Percentiles rank a stretch among this genome's conserved stretches.
Evolutionary conservation across 2,329 filamentous ascomycete genomes (phyloP).

Genomic region (Paraconiothyrium brasiliense): DNA sequence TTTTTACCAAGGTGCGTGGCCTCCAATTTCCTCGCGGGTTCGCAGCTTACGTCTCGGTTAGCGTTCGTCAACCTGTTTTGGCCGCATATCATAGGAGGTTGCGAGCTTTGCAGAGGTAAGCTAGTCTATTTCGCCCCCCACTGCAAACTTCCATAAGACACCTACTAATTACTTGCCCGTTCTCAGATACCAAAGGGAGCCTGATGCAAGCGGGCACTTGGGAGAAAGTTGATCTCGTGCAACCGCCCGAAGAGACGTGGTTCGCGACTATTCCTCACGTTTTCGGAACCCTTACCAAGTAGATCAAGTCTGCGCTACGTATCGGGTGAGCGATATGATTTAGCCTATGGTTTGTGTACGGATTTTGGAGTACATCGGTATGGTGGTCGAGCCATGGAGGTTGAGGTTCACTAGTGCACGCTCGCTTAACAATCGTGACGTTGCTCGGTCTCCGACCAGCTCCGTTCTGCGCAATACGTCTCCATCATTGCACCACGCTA

Average conservation of each 20-base stretch:
- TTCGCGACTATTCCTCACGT: slow-evolving; percentile 5
- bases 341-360: not conserved
- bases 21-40: not conserved
- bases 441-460: slow-evolving; percentile 12
- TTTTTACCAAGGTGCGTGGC: slow-evolving; percentile 8
- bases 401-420: not conserved
- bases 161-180: not conserved
- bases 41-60: not conserved
- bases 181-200: slow-evolving; percentile 4
- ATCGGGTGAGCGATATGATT: not conserved
- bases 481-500: slow-evolving; percentile 16
- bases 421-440: slow-evolving; percentile 24
- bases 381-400: not conserved
- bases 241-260: slow-evolving; percentile 9
- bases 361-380: not conserved
- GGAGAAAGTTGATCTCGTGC: slow-evolving; percentile 6
- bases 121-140: not conserved
- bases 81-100: slow-evolving; percentile 13
- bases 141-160: not conserved
- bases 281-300: slow-evolving; percentile 12
- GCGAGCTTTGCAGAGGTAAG: slow-evolving; percentile 10
- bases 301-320: not conserved
- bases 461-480: slow-evolving; percentile 17
- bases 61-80: slow-evolving; percentile 12
- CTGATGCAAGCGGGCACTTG: slow-evolving; percentile 1